These are phyloP conservation scores for Tetracladium setigerum DNA, from an alignment of 495 filamentous ascomycete genomes.

Conservation along the genomic window DNA sequence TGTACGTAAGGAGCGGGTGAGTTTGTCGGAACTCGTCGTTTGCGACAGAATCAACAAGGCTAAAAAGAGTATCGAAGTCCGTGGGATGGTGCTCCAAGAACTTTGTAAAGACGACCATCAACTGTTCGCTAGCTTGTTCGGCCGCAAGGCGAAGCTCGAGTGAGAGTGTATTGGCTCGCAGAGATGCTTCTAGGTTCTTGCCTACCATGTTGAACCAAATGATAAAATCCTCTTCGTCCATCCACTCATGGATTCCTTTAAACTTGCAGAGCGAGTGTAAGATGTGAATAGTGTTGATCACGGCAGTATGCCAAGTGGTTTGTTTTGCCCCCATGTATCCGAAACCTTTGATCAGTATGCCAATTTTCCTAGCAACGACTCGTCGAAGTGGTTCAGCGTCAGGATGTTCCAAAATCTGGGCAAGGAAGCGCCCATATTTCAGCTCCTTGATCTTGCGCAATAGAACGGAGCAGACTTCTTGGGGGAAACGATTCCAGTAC, in stretches of 20 bases:
- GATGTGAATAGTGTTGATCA: slow-evolving; percentile 82
- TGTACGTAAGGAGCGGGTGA: slow-evolving; percentile 67
- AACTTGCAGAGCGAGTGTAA: slow-evolving; percentile 65
- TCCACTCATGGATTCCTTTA: slow-evolving; percentile 60
- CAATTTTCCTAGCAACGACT: slow-evolving; percentile 63
- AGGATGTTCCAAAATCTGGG: slow-evolving; percentile 75
- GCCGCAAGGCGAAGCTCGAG: slow-evolving; percentile 72
- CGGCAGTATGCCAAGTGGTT: slow-evolving; percentile 57
- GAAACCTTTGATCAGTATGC: slow-evolving; percentile 56
- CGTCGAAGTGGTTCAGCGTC: slow-evolving; percentile 68
- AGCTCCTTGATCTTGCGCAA: slow-evolving; percentile 66
- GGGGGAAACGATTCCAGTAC: slow-evolving; percentile 87
- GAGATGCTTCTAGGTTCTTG: slow-evolving; percentile 64
- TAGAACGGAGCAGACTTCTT: slow-evolving; percentile 78
- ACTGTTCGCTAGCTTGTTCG: slow-evolving; percentile 79
- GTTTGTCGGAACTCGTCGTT: slow-evolving; percentile 71
- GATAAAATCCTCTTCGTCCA: slow-evolving; percentile 59
- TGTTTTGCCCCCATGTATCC: slow-evolving; percentile 50
- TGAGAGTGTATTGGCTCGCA: slow-evolving; percentile 58
- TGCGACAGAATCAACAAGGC: slow-evolving; percentile 75
- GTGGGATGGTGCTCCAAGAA: slow-evolving; percentile 65
- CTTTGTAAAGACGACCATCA: slow-evolving; percentile 78
- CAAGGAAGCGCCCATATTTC: slow-evolving; percentile 85
- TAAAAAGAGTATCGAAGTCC: slow-evolving; percentile 84
- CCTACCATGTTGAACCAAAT: slow-evolving; percentile 66